These are phyloP conservation scores for Lachnellula arida DNA, from an alignment of 2,329 filamentous ascomycete species.

Conservation along the genomic window DNA sequence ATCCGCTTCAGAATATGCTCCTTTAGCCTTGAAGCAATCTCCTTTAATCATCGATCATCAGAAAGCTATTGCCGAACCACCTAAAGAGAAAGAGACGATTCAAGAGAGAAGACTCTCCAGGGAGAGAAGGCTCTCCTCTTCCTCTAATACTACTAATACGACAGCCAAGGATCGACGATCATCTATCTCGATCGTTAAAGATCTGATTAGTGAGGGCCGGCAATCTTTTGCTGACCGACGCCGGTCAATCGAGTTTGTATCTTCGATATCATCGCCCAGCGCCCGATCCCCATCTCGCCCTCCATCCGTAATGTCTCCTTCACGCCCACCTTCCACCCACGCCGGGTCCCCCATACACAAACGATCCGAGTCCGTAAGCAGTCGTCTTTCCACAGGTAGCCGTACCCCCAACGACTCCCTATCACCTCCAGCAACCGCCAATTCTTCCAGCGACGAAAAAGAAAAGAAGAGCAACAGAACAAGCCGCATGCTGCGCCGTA, in stretches of 20 bases:
- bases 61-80: conserved; percentile 28
- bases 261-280: conserved; percentile 31
- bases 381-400: conserved; percentile 41
- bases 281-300: conserved; percentile 40
- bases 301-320: conserved; percentile 41
- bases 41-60: conserved; percentile 56
- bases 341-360: conserved; percentile 43
- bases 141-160: conserved; percentile 18
- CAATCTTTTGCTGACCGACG: conserved; percentile 46
- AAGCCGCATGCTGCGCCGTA: conserved; percentile 56
- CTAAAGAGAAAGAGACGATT: conserved; percentile 45
- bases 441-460: conserved; percentile 43
- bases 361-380: conserved; percentile 63
- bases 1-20: conserved; percentile 39
- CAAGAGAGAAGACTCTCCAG: conserved; percentile 45
- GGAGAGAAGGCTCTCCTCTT: conserved; percentile 22
- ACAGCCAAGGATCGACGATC: conserved; percentile 43
- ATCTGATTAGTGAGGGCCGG: conserved; percentile 54
- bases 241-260: conserved; percentile 41
- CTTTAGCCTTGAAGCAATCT: conserved; percentile 53
- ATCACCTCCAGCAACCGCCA: conserved; percentile 37
- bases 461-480: conserved; percentile 44
- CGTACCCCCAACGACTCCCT: conserved; percentile 26
- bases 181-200: conserved; percentile 51
- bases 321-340: conserved; percentile 40